Conservation (phyloP, 768 basidiomycete species). For the Dendrothele bispora region DNA sequence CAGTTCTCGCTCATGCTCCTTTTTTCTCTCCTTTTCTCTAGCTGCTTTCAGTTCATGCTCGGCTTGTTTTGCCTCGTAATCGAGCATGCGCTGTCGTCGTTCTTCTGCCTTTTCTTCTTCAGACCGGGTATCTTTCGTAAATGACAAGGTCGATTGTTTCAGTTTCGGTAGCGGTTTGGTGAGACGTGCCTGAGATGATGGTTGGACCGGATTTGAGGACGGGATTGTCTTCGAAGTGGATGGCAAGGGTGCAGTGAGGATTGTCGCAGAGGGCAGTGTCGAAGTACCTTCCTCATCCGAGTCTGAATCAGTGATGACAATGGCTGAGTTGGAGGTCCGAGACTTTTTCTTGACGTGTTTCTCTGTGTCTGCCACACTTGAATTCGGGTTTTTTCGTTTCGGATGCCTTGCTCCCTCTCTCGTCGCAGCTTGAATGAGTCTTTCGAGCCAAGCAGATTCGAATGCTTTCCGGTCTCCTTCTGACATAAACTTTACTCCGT, state of each 20-base stretch:
- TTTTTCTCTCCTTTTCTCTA: neutral
- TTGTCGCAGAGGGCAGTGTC: neutral
- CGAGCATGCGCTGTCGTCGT: neutral
- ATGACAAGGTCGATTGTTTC: neutral
- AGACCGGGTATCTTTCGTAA: slow-evolving; percentile 1
- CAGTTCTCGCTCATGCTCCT: neutral
- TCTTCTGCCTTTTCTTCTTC: slow-evolving; percentile 1
- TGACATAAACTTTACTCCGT: slow-evolving; percentile 7
- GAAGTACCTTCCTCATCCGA: neutral
- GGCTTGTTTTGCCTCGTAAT: neutral
- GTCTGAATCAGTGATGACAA: neutral
- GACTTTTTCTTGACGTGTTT: neutral
- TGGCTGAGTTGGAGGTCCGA: neutral
- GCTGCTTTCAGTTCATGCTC: neutral
- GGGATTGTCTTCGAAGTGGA: neutral
- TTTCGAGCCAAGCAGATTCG: slow-evolving; percentile 7
- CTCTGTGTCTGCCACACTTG: neutral
- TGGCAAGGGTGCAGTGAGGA: neutral
- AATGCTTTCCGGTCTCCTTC: slow-evolving; percentile 1
- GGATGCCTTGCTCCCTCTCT: neutral
- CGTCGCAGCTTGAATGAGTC: slow-evolving; percentile 2
- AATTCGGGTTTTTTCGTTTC: slow-evolving; percentile 1
- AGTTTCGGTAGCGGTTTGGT: too few species aligned
- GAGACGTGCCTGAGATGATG: neutral
- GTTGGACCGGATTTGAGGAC: neutral